Evolutionary conservation across 225 moss, liverwort and hornwort genomes (phyloP).

Genomic region (Pseudoscleropodium purum): DNA sequence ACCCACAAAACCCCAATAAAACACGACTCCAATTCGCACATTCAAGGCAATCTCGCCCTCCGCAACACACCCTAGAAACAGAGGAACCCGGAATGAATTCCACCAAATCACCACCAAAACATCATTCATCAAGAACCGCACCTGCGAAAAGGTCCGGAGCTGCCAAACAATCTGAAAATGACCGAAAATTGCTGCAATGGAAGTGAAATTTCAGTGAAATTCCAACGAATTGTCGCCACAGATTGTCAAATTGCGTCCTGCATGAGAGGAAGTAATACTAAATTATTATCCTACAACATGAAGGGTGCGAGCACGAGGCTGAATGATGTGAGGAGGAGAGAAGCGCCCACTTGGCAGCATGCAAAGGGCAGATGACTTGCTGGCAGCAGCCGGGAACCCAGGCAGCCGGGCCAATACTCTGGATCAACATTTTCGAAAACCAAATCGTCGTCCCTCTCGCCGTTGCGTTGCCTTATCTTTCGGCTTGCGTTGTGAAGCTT

Average conservation of each 20-base stretch:
- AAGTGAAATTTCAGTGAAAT: not conserved
- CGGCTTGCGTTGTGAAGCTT: not conserved
- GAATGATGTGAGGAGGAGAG: not conserved
- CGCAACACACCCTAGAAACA: not conserved
- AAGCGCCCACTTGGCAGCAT: slow-evolving; percentile 31
- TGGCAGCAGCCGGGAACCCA: not conserved
- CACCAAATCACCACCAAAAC: not conserved
- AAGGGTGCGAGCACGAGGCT: not conserved
- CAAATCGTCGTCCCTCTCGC: not conserved
- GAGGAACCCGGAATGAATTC: not conserved
- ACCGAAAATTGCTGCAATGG: not conserved
- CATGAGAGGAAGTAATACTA: not conserved
- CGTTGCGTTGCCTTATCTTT: not conserved
- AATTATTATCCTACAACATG: not conserved
- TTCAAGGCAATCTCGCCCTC: not conserved
- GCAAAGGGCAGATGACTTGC: slow-evolving; percentile 2
- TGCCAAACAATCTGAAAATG: no score
- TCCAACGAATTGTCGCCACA: not conserved
- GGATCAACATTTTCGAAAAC: not conserved
- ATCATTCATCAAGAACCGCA: not conserved
- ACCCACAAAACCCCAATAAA: not conserved
- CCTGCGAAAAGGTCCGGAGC: not conserved
- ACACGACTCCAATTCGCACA: not conserved
- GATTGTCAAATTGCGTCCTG: not conserved
- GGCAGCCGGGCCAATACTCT: not conserved